Conservation (phyloP, 139 green algal species). For the Chlamydomonas sp. region DNA sequence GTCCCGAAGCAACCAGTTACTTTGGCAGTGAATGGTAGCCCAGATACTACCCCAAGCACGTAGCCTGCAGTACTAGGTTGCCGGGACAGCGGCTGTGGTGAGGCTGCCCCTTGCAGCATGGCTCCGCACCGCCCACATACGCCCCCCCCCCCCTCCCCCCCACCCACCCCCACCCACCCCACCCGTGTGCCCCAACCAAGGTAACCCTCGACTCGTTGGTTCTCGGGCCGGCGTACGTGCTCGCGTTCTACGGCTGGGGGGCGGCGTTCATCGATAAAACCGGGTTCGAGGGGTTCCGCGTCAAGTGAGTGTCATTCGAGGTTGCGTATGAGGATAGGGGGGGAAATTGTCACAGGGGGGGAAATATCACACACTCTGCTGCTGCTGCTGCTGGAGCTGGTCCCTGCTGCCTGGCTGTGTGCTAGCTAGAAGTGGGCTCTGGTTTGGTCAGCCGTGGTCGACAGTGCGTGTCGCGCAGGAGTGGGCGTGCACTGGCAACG, state of each 20-base stretch:
- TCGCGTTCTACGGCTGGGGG: constrained; percentile 10
- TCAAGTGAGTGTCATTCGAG: no score
- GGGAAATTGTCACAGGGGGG: no score
- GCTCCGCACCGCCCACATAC: background rate
- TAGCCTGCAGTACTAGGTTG: background rate
- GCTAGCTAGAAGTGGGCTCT: no score
- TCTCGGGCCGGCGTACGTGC: constrained; percentile 3
- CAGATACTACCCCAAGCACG: no score
- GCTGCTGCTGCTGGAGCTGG: no score
- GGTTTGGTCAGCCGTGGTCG: no score
- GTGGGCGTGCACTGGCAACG: no score
- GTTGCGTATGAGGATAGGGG: no score
- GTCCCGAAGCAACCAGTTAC: background rate
- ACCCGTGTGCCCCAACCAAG: background rate
- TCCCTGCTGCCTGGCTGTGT: no score
- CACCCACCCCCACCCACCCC: background rate
- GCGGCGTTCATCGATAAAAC: constrained; percentile 1
- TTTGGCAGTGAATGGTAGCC: background rate
- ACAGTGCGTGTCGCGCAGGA: no score
- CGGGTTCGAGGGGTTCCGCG: constrained; percentile 1
- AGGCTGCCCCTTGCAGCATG: background rate
- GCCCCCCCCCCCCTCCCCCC: no score
- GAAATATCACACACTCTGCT: no score
- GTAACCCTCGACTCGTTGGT: background rate
- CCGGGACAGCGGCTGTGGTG: background rate